Evolutionary conservation across 1,284 basidiomycete species (phyloP).

Genomic region (Cutaneotrichosporon sp.): DNA sequence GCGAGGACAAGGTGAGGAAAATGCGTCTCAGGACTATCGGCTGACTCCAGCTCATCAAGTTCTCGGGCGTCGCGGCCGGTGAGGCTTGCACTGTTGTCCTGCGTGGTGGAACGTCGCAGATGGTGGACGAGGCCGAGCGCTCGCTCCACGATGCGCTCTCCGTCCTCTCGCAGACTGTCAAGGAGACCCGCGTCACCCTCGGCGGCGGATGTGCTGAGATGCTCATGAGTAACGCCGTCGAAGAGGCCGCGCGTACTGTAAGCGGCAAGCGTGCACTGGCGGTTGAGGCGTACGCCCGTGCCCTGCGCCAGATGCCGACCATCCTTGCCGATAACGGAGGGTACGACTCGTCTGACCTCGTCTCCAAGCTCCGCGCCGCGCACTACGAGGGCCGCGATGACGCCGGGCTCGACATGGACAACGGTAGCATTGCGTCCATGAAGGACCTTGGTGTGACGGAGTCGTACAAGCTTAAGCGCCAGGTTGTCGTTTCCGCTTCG

Average conservation of each 20-base stretch:
- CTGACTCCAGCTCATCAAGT: conserved; percentile 79
- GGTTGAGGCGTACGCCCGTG: conserved; percentile 82
- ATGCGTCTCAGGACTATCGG: background rate
- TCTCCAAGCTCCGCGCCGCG: conserved; percentile 81
- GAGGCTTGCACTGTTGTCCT: conserved; percentile 99
- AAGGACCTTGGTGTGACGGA: conserved; percentile 81
- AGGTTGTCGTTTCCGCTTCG: conserved; percentile 88
- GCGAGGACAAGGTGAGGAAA: conserved; percentile 82
- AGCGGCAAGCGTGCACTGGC: conserved; percentile 96
- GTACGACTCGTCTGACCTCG: conserved; percentile 93
- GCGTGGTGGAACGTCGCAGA: conserved; percentile 92
- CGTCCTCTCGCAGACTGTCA: conserved; percentile 94
- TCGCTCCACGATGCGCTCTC: conserved; percentile 96
- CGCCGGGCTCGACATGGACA: conserved; percentile 90
- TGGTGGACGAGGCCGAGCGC: conserved; percentile 98
- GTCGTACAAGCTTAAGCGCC: conserved; percentile 94
- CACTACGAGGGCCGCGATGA: conserved; percentile 85
- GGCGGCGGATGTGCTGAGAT: conserved; percentile 98
- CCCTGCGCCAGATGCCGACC: conserved; percentile 81
- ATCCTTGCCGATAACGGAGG: conserved; percentile 98
- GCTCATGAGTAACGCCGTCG: conserved; percentile 92
- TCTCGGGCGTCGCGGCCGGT: conserved; percentile 95
- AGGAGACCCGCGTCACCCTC: conserved; percentile 88
- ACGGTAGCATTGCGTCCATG: conserved; percentile 84
- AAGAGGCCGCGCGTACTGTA: conserved; percentile 76